Evolutionary conservation across 352 stramenopile genomes (phyloP), one percentile per base, ranked within the genome.

Genomic region (Pythium dissimile): DNA sequence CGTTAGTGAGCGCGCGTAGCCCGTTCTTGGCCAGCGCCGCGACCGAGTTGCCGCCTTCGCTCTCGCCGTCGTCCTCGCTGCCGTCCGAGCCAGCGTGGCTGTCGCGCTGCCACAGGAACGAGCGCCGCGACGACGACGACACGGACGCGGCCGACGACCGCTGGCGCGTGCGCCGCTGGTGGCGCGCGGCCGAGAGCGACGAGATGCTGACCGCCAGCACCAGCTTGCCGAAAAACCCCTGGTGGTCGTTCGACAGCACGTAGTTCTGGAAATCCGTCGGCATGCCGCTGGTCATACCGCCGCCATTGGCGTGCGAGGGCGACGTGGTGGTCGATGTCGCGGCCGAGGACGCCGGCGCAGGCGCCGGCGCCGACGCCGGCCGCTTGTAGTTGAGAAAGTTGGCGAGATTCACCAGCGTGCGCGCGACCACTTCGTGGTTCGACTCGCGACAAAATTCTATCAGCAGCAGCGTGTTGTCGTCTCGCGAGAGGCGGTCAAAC

Each of bases 211-310:
- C 53, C 4, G 69, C 70, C 10, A 94, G 65, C 31, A 78, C 62
- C 30, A 94, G 51, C 52, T 94, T 94, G 6, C 85, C 83, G 48
- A 92, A 90, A 55, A 92, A 94, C 42, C 79, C 91, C 48, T 92
- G 80, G 45, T 88, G 78, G 53, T 89, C 81, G 57, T 92, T 94
- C 12, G 85, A 77, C 13, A 94, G 59, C 51, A 92, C 81, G 49
- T 89, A 94, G 50, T 69, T 88, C 49, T 90, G 76, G 23, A 78
- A 52, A 6, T 79, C 69, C 13, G 26, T 45, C 48, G 34, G 34
- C 34, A n/a, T n/a, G 20, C n/a, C 15, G 37, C n/a, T 2, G n/a
- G n/a, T n/a, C n/a, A n/a, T n/a, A n/a, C n/a, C n/a, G n/a, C n/a
- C n/a, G n/a, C 9, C 23, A 23, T 26, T 26, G 4, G 23, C 34